Evolutionary conservation across 1,284 basidiomycete species (phyloP).

Genomic region (Phenoliferia sp.): DNA sequence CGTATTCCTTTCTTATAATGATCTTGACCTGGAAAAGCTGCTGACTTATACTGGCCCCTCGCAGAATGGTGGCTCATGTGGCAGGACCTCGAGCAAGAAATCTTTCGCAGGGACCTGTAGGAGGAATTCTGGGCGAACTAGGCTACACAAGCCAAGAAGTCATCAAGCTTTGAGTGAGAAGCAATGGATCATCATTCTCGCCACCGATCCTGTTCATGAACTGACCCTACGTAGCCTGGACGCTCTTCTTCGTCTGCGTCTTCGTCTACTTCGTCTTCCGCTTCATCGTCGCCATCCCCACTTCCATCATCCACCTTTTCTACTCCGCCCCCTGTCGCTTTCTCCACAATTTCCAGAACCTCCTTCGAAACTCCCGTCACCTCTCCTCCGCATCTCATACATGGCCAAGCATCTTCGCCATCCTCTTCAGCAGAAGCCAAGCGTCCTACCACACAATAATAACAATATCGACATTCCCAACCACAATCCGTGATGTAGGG

Average conservation of each 20-base stretch:
- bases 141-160: conserved; percentile 61
- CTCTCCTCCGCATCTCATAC: conserved; percentile 29
- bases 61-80: conserved; percentile 66
- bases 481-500: conserved; percentile 34
- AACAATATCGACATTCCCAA: conserved; percentile 33
- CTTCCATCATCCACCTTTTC: not conserved
- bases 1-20: conserved; percentile 1
- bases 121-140: conserved; percentile 61
- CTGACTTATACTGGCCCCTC: conserved; percentile 1
- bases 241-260: not conserved
- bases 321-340: not conserved
- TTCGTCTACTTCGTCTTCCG: not conserved
- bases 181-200: not conserved
- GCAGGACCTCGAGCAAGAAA: conserved; percentile 71
- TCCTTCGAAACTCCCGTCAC: conserved; percentile 18
- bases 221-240: not conserved
- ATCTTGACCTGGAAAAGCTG: not conserved
- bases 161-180: conserved; percentile 56
- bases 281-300: not conserved
- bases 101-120: conserved; percentile 64
- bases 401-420: conserved; percentile 27
- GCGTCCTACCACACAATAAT: conserved; percentile 35
- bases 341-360: not conserved
- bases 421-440: conserved; percentile 26
- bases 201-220: not conserved